Evolutionary conservation across 306 rosid species (phyloP).

Genomic region (Quercus berberidifolia): DNA sequence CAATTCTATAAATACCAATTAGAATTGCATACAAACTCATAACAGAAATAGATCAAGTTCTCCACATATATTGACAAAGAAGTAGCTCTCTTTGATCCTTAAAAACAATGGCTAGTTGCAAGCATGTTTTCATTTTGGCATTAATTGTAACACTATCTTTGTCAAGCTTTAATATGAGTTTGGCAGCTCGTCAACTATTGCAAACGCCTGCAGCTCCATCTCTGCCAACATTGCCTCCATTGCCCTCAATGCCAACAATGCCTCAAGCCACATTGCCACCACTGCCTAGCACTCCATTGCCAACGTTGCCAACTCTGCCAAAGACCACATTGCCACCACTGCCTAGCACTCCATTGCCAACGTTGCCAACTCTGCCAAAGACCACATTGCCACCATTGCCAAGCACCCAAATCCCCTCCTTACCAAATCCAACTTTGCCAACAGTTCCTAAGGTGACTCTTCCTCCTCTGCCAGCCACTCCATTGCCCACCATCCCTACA

Average conservation of each 20-base stretch:
- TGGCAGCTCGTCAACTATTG: conserved; percentile 27
- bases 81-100: neutral
- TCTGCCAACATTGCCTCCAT: conserved; percentile 17
- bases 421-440: conserved; percentile 12
- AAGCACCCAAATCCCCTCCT: conserved; percentile 4
- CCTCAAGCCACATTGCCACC: conserved; percentile 14
- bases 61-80: neutral
- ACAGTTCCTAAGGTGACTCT: neutral
- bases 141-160: neutral
- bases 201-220: conserved; percentile 24
- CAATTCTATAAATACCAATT: conserved; percentile 1
- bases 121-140: neutral
- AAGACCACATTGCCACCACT: neutral
- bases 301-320: neutral
- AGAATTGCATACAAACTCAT: neutral
- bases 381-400: conserved; percentile 25
- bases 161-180: conserved; percentile 24
- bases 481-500: conserved; percentile 14
- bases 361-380: neutral
- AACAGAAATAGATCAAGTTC: neutral
- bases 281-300: neutral
- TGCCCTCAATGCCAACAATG: conserved; percentile 5
- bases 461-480: conserved; percentile 22
- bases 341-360: neutral
- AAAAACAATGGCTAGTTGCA: conserved; percentile 5